Percentiles rank a stretch among this genome's conserved stretches.
These are phyloP conservation scores for Leccinum incarnatum DNA, from an alignment of 768 basidiomycete species.

Conservation along the genomic window DNA sequence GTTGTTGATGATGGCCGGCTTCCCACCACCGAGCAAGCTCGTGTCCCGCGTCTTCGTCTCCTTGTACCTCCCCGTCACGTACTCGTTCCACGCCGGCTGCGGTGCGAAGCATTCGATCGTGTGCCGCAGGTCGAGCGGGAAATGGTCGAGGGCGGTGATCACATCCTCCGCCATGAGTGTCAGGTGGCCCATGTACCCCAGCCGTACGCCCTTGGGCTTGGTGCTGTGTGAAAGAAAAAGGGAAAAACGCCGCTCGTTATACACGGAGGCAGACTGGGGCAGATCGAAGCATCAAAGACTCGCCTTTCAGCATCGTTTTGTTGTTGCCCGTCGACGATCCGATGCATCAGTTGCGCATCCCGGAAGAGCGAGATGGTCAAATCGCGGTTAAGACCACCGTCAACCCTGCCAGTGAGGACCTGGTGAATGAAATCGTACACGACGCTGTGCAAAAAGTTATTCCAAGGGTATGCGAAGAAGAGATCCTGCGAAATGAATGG, in stretches of 20 bases:
- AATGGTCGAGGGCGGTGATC: slow-evolving; percentile 83
- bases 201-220: slow-evolving; percentile 72
- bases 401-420: slow-evolving; percentile 84
- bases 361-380: slow-evolving; percentile 81
- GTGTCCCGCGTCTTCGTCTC: slow-evolving; percentile 85
- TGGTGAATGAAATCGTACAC: slow-evolving; percentile 97
- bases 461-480: slow-evolving; percentile 96
- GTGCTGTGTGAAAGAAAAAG: slow-evolving; percentile 39
- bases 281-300: slow-evolving; percentile 16
- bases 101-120: slow-evolving; percentile 67
- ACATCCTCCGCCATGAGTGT: slow-evolving; percentile 95
- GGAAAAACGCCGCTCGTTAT: neutral
- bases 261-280: neutral
- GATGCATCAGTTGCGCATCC: slow-evolving; percentile 79
- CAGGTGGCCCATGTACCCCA: slow-evolving; percentile 97
- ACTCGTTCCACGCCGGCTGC: slow-evolving; percentile 83
- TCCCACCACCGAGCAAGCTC: slow-evolving; percentile 81
- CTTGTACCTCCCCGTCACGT: slow-evolving; percentile 78
- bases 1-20: slow-evolving; percentile 57
- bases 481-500: slow-evolving; percentile 58
- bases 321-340: slow-evolving; percentile 84
- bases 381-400: slow-evolving; percentile 80
- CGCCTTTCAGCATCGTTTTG: slow-evolving; percentile 77
- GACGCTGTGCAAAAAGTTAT: slow-evolving; percentile 95
- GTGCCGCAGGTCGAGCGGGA: slow-evolving; percentile 73